phyloP scores from a whole-genome alignment of 1,284 basidiomycete genomes.

The Gomphus sp. region DNA sequence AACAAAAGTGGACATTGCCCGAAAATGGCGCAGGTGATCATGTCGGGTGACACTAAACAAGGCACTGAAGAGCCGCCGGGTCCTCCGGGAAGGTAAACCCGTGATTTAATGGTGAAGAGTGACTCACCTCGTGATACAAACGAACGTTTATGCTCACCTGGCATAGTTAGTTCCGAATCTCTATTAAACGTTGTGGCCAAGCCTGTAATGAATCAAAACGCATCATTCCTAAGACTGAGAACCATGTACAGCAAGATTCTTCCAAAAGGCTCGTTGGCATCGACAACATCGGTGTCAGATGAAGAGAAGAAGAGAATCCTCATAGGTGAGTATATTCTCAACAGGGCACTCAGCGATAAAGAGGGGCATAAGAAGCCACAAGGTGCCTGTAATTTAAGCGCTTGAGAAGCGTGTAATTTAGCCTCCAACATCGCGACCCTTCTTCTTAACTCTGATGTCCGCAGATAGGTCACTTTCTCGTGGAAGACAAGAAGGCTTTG shows the following conservation, averaged over 20 bases:
- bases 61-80: neutral
- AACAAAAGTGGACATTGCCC: too few relatives aligned
- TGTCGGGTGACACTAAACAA: neutral
- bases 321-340: neutral
- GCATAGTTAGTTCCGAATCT: too few relatives aligned
- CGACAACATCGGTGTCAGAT: neutral
- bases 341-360: neutral
- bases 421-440: neutral
- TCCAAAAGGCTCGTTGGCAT: neutral
- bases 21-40: neutral
- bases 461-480: slow-evolving; percentile 22
- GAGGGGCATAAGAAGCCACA: too few relatives aligned
- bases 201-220: neutral
- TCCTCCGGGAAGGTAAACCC: neutral
- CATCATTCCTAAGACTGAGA: neutral
- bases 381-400: neutral
- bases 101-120: neutral
- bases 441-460: neutral
- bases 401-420: neutral
- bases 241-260: neutral
- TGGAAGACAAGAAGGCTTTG: slow-evolving; percentile 18
- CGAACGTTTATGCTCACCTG: too few relatives aligned
- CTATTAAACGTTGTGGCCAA: too few relatives aligned
- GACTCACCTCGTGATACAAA: neutral
- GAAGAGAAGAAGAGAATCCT: neutral